These are phyloP conservation scores for Rhodamnia argentea DNA, from an alignment of 345 rosid species.

Conservation along the genomic window DNA sequence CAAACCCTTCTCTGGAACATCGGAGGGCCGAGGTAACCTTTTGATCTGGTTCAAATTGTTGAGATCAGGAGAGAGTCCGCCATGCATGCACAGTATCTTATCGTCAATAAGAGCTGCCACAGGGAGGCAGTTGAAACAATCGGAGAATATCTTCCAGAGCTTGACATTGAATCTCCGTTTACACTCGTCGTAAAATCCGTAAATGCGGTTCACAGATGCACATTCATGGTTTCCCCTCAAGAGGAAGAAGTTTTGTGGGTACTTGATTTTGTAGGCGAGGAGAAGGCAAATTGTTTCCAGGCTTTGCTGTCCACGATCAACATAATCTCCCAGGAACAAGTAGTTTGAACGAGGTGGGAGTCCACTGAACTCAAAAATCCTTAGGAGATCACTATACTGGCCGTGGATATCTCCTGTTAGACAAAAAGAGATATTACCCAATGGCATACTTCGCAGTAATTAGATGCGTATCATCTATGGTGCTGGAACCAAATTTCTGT, in stretches of 20 bases:
- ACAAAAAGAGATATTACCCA: neutral
- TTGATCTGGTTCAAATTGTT: conserved; percentile 53
- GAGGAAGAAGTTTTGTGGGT: conserved; percentile 70
- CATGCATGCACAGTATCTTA: conserved; percentile 84
- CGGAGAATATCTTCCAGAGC: conserved; percentile 73
- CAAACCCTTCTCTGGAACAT: conserved; percentile 75
- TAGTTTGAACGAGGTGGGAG: conserved; percentile 76
- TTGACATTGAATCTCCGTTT: conserved; percentile 63
- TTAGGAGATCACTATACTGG: conserved; percentile 84
- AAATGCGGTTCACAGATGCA: conserved; percentile 74
- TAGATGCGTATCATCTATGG: neutral
- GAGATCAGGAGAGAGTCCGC: conserved; percentile 82
- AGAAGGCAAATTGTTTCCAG: conserved; percentile 88
- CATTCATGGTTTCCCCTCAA: conserved; percentile 91
- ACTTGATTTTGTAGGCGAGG: conserved; percentile 76
- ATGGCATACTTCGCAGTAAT: neutral
- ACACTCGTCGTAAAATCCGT: conserved; percentile 87
- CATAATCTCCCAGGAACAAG: conserved; percentile 86
- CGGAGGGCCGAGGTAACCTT: conserved; percentile 58
- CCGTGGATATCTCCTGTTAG: conserved; percentile 85
- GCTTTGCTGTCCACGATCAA: conserved; percentile 88
- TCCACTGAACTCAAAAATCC: conserved; percentile 77
- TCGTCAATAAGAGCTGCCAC: conserved; percentile 81
- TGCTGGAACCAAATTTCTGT: neutral
- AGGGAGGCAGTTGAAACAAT: conserved; percentile 83